Evolutionary conservation across 352 stramenopile genomes (phyloP), one percentile per base, ranked within the genome.

Genomic region (Globisporangium orthogonon): DNA sequence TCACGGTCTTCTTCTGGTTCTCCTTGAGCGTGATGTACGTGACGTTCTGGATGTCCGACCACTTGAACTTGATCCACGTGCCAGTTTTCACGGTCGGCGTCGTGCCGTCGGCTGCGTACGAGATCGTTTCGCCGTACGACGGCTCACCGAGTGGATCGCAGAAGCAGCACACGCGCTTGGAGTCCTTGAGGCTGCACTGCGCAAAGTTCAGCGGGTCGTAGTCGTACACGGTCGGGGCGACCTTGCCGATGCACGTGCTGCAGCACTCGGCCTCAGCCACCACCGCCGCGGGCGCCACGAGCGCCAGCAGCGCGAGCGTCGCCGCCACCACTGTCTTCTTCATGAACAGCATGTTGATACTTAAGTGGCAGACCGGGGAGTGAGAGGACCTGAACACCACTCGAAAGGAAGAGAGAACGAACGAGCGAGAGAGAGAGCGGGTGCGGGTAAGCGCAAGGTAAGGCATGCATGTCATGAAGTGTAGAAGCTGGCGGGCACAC

Each of bases 211-310:
- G 53, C 52, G 80, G 80, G 57, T 90, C 80, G 66, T 90, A 90
- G 46, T 70, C 71, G 70, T 87, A 90, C 14, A 64, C 43, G 3
- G 53, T 35, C 44, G 54, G 52, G 40, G 79, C 65, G 33, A 70
- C 69, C 59, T 89, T 87, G 59, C 76, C 79, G 61, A 89, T 89
- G 54, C 79, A 89, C 35, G 62, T 87, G 54, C 52, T 71, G 61
- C 79, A 89, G 66, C 79, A 89, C 59, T 65, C 59, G 23, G 4
- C 2, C 1, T 54, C 41, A 15, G 33, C 55, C 23, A 33, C 52
- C 29, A n/a, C 35, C 17, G 31, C 2, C 14, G 39, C 23, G 30
- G 18, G 13, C 28, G 39, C 23, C 48, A 37, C n/a, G 13, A 61
- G 37, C 48, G 54, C 37, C 1, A 56, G 28, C 28, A 52, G 35